Base-by-base conservation (phyloP, 805 yeast genomes). In the Metschnikowia cerradonensis region DNA sequence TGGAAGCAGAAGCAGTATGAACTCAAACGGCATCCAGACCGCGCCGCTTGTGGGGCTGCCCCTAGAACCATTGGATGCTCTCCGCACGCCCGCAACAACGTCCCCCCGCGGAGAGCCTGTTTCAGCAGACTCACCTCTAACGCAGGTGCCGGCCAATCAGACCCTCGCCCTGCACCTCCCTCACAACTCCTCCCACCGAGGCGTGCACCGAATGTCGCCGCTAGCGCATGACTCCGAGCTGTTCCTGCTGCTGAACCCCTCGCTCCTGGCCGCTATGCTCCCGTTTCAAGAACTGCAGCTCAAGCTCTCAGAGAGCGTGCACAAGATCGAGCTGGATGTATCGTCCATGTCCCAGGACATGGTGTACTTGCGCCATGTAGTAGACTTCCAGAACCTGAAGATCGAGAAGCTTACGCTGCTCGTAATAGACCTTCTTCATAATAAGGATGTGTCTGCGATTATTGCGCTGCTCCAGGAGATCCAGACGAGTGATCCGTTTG, bases 381-480 rank as follows among this genome's bases (percentile, higher is more conserved):
- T 73, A 14, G 75, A 70, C 23, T 70, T 65, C 54, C 77, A 72
- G 53, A 65, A 63, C 57, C 60, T 54, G 49, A 70, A 70, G 55
- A 66, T 73, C 43, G 76, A 72, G 43, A 72, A 73, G 57, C 60
- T 73, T 50, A 62, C 73, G 33, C 57, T 53, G 43, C 58, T 71
- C 44, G 63, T 72, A 43, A 58, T 65, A 23, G 75, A 71, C 13
- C 55, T 66, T 50, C 56, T 68, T 38, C 68, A 65, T 45, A 66
- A 66, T 56, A 64, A 64, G 52, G 64, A 62, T 47, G 58, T 53
- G 46, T 8, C 47, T 23, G 49, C 61, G n/a, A 61, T 70, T 17
- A 60, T 66, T 15, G 60, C 60, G 36, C 64, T 66, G 45, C 60
- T 72, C 6, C 71, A 65, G 49, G 60, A 60, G 17, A 56, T 69